Conservation (phyloP, 2,329 filamentous ascomycete species). For the Erysiphe pulchra region DNA sequence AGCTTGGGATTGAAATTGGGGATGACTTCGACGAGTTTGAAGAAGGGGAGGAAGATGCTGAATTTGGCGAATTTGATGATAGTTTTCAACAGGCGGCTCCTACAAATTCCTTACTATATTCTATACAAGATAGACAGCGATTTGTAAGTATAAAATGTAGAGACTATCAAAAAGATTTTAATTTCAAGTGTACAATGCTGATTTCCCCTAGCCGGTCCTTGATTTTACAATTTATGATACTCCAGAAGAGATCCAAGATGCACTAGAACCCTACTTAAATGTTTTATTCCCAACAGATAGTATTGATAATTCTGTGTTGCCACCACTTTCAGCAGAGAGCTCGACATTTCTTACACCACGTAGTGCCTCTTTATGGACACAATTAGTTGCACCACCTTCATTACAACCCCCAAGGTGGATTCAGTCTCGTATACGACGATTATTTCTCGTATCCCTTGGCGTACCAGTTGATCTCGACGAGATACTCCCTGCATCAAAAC, state of each 20-base stretch:
- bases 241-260: slow-evolving; percentile 30
- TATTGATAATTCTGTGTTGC: slow-evolving; percentile 23
- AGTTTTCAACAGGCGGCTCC: slow-evolving; percentile 31
- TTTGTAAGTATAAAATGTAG: slow-evolving; percentile 19
- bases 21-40: slow-evolving; percentile 48
- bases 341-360: slow-evolving; percentile 62
- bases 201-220: slow-evolving; percentile 29
- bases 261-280: slow-evolving; percentile 39
- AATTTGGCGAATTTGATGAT: slow-evolving; percentile 31
- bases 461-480: slow-evolving; percentile 94
- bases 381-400: slow-evolving; percentile 81
- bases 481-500: slow-evolving; percentile 86
- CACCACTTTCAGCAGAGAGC: slow-evolving; percentile 18
- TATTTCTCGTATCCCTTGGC: slow-evolving; percentile 86
- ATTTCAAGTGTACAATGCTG: slow-evolving; percentile 6
- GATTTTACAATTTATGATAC: slow-evolving; percentile 35
- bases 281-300: slow-evolving; percentile 35
- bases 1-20: slow-evolving; percentile 25
- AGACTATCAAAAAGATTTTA: slow-evolving; percentile 3
- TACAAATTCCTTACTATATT: slow-evolving; percentile 13
- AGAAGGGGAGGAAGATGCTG: slow-evolving; percentile 24
- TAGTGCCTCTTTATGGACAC: slow-evolving; percentile 81
- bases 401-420: slow-evolving; percentile 96
- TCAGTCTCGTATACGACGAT: slow-evolving; percentile 71
- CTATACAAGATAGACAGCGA: slow-evolving; percentile 13